A percentile compares a stretch with the other conserved stretches of the same genome.
Conservation (phyloP, 495 filamentous ascomycete genomes). For the Aspergillus incahuasiensis region DNA sequence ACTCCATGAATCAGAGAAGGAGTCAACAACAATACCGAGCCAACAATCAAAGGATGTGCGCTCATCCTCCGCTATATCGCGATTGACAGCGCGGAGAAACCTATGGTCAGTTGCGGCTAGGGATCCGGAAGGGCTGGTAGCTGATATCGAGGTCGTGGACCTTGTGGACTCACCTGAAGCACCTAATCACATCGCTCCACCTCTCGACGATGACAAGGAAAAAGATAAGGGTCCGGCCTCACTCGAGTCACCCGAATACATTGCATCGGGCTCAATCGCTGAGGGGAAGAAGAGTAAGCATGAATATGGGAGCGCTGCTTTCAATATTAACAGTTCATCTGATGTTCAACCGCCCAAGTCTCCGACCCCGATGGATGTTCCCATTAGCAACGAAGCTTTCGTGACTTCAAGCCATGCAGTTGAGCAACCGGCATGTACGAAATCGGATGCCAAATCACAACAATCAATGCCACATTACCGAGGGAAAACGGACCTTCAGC, state of each 20-base stretch:
- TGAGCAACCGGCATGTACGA: slow-evolving; percentile 26
- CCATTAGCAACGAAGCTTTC: background rate
- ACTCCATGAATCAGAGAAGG: slow-evolving; percentile 55
- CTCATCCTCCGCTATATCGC: slow-evolving; percentile 19
- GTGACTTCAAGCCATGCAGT: slow-evolving; percentile 1
- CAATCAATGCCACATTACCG: slow-evolving; percentile 55
- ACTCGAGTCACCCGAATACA: no score
- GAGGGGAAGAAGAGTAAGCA: no score
- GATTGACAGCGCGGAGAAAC: slow-evolving; percentile 30
- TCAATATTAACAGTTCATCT: slow-evolving; percentile 12
- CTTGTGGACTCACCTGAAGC: slow-evolving; percentile 43
- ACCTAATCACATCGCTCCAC: background rate
- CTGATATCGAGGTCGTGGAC: slow-evolving; percentile 55
- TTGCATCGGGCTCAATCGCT: no score
- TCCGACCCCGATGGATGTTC: background rate
- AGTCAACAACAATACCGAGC: background rate
- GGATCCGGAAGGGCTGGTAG: slow-evolving; percentile 54
- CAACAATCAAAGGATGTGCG: background rate
- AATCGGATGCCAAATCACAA: background rate
- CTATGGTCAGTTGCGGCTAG: slow-evolving; percentile 69
- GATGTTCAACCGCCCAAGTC: background rate
- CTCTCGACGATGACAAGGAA: background rate
- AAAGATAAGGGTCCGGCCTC: background rate
- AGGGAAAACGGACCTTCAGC: slow-evolving; percentile 57
- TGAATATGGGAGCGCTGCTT: background rate